A percentile compares a stretch with the other conserved stretches of the same genome.
These are phyloP conservation scores for Bipolaris victoriae DNA, from an alignment of 2,329 filamentous ascomycete genomes.

Conservation along the genomic window DNA sequence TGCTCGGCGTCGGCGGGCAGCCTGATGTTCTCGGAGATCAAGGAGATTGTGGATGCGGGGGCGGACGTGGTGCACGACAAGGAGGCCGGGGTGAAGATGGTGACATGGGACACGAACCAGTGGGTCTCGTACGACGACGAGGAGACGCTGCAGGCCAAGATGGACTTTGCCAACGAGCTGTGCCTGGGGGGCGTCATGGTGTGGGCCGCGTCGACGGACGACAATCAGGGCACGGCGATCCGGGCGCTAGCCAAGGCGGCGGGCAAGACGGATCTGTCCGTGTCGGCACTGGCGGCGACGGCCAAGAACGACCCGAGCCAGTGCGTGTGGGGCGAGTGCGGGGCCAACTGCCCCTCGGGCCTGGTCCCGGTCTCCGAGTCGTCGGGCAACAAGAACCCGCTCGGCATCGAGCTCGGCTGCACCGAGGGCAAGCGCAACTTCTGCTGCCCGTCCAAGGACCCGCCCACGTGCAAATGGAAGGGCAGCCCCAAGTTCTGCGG, in stretches of 20 bases:
- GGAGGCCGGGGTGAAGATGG: slow-evolving; percentile 31
- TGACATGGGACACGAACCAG: slow-evolving; percentile 43
- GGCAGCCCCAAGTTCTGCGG: slow-evolving; percentile 4
- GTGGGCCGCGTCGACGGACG: slow-evolving; percentile 27
- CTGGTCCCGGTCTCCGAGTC: slow-evolving; percentile 3
- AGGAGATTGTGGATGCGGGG: slow-evolving; percentile 15
- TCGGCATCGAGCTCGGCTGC: slow-evolving; percentile 1
- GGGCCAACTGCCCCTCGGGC: slow-evolving; percentile 3
- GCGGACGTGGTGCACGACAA: slow-evolving; percentile 18
- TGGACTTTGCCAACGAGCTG: slow-evolving; percentile 36
- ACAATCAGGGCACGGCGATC: slow-evolving; percentile 1
- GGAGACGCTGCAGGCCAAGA: slow-evolving; percentile 45
- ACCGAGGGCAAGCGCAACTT: slow-evolving; percentile 6
- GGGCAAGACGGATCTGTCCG: slow-evolving; percentile 2
- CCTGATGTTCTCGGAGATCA: slow-evolving; percentile 23
- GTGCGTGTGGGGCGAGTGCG: slow-evolving; percentile 4
- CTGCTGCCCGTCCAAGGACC: slow-evolving; percentile 6
- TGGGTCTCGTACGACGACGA: slow-evolving; percentile 51
- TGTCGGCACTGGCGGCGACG: slow-evolving; percentile 1
- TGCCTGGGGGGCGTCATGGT: slow-evolving; percentile 39
- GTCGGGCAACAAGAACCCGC: slow-evolving; percentile 6
- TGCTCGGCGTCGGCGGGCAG: slow-evolving; percentile 14
- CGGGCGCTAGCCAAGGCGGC: neutral
- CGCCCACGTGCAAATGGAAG: slow-evolving; percentile 2
- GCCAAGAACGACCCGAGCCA: slow-evolving; percentile 3